These are phyloP conservation scores for Eimeria necatrix DNA, from an alignment of 169 alveolate species.

Conservation along the genomic window DNA sequence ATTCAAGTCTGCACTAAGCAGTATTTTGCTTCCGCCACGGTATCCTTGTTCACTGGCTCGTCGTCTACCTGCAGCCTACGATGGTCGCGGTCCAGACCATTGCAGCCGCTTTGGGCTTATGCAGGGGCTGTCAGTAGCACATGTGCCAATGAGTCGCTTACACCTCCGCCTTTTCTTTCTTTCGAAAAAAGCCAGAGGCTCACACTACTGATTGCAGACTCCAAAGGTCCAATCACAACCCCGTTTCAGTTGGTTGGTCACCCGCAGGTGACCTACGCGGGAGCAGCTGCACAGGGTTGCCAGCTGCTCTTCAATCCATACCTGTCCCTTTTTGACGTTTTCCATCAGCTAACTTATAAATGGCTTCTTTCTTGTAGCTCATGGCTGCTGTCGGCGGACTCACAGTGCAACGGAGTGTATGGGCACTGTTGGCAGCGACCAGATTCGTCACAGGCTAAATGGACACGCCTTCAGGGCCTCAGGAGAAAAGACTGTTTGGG, in stretches of 20 bases:
- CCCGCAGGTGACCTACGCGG: slow-evolving; percentile 16
- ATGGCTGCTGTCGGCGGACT: background rate
- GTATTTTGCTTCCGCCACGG: too few relatives aligned
- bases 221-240: background rate
- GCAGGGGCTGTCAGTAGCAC: slow-evolving; percentile 31
- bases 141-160: background rate
- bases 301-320: background rate
- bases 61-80: too few relatives aligned
- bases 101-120: background rate
- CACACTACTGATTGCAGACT: background rate
- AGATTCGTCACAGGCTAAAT: too few relatives aligned
- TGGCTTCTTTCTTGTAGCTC: background rate
- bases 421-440: background rate
- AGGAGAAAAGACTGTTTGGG: background rate
- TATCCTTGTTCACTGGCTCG: too few relatives aligned
- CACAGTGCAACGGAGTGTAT: background rate
- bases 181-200: background rate
- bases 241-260: background rate
- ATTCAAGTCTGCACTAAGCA: too few relatives aligned
- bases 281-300: background rate
- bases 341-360: background rate
- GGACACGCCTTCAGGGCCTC: background rate
- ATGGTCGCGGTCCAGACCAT: background rate
- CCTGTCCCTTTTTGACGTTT: background rate
- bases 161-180: slow-evolving; percentile 11